A percentile compares a stretch with the other conserved stretches of the same genome.
These are phyloP conservation scores for Fusarium lyarnte DNA, from an alignment of 2,329 filamentous ascomycete genomes.

Conservation along the genomic window DNA sequence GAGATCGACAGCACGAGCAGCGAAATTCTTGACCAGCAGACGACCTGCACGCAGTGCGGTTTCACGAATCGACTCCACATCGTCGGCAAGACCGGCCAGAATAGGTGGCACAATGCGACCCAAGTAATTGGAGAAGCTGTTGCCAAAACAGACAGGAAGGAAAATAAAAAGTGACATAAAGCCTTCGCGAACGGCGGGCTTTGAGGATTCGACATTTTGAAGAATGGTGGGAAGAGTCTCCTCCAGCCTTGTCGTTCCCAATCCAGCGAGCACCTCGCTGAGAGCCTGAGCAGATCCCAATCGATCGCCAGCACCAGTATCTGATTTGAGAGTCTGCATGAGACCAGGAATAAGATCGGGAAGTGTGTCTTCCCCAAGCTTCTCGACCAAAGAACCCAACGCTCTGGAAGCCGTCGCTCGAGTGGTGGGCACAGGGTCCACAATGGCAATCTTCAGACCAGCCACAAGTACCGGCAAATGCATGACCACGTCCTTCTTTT, in stretches of 20 bases:
- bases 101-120: slow-evolving; percentile 96
- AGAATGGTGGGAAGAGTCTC: slow-evolving; percentile 96
- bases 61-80: slow-evolving; percentile 95
- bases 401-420: slow-evolving; percentile 96
- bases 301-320: slow-evolving; percentile 94
- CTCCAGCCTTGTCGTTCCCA: slow-evolving; percentile 91
- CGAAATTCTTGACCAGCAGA: slow-evolving; percentile 97
- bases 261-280: slow-evolving; percentile 92
- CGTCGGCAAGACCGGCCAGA: slow-evolving; percentile 91
- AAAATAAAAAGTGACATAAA: slow-evolving; percentile 99
- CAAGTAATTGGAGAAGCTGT: slow-evolving; percentile 96
- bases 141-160: slow-evolving; percentile 97
- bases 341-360: slow-evolving; percentile 97
- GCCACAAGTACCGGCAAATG: slow-evolving; percentile 93
- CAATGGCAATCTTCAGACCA: slow-evolving; percentile 86
- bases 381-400: slow-evolving; percentile 95
- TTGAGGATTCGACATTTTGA: slow-evolving; percentile 93
- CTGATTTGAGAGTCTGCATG: slow-evolving; percentile 97
- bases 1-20: slow-evolving; percentile 91
- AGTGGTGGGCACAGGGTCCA: slow-evolving; percentile 96
- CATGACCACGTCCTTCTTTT: slow-evolving; percentile 90
- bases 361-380: slow-evolving; percentile 94
- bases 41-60: slow-evolving; percentile 95
- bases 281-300: slow-evolving; percentile 96
- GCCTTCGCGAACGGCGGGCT: slow-evolving; percentile 90